These are phyloP conservation scores for Claviceps capensis DNA, from an alignment of 2,329 filamentous ascomycete genomes.

Conservation along the genomic window DNA sequence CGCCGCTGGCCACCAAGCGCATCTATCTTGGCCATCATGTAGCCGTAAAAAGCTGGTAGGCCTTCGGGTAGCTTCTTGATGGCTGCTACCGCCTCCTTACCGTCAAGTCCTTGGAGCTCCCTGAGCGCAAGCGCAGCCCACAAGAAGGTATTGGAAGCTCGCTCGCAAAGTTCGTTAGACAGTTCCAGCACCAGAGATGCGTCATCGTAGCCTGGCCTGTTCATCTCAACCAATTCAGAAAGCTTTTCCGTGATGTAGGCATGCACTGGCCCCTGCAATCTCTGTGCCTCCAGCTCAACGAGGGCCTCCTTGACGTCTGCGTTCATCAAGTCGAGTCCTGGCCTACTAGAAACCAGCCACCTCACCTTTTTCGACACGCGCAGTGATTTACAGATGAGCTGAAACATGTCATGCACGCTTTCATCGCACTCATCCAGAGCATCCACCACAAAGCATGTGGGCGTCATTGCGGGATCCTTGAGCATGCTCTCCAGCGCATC, in stretches of 20 bases:
- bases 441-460: slow-evolving; percentile 29
- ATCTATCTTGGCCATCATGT: slow-evolving; percentile 5
- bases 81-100: slow-evolving; percentile 3
- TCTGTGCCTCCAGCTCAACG: slow-evolving; percentile 24
- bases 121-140: slow-evolving; percentile 8
- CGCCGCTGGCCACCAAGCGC: not conserved
- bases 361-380: slow-evolving; percentile 16
- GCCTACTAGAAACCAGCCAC: slow-evolving; percentile 29
- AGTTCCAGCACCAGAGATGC: slow-evolving; percentile 1
- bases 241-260: slow-evolving; percentile 25
- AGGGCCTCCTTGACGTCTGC: slow-evolving; percentile 19
- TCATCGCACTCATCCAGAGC: slow-evolving; percentile 32
- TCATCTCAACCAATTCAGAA: not conserved
- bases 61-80: slow-evolving; percentile 5
- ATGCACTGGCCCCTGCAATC: slow-evolving; percentile 21
- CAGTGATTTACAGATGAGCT: slow-evolving; percentile 20
- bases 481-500: slow-evolving; percentile 28
- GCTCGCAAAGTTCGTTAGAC: slow-evolving; percentile 5
- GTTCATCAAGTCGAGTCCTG: slow-evolving; percentile 12
- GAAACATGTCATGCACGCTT: slow-evolving; percentile 19
- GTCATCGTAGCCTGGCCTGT: slow-evolving; percentile 2
- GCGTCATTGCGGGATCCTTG: slow-evolving; percentile 18
- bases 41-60: slow-evolving; percentile 2
- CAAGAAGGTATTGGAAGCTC: slow-evolving; percentile 10
- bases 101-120: slow-evolving; percentile 5